Evolutionary conservation across 2,329 filamentous ascomycete species (phyloP).

Genomic region (Penicillium expansum): DNA sequence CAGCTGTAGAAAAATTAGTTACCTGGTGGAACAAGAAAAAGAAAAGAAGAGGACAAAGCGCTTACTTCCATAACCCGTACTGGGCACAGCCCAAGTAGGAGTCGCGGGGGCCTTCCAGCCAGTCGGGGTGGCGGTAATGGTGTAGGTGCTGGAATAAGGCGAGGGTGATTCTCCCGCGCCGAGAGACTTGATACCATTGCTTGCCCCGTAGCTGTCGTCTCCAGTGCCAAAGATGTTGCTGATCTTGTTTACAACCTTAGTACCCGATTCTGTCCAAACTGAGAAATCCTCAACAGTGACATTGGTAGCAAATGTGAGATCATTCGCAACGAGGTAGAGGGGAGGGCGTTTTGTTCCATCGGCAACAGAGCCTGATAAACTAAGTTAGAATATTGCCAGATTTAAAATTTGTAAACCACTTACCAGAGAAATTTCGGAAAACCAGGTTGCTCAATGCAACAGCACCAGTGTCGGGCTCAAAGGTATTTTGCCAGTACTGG

Average conservation of each 20-base stretch:
- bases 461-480: conserved; percentile 24
- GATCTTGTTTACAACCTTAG: conserved; percentile 32
- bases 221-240: conserved; percentile 37
- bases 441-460: conserved; percentile 24
- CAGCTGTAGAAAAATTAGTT: not conserved
- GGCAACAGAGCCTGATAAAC: conserved; percentile 28
- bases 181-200: not conserved
- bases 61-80: conserved; percentile 34
- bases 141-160: conserved; percentile 21
- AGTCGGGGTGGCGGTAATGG: conserved; percentile 31
- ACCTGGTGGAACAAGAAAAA: not conserved
- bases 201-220: conserved; percentile 25
- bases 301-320: conserved; percentile 32
- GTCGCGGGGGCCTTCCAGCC: conserved; percentile 26
- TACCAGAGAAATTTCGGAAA: conserved; percentile 27
- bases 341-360: conserved; percentile 30
- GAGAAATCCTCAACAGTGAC: conserved; percentile 35
- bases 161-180: not conserved
- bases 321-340: conserved; percentile 33
- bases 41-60: not conserved
- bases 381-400: not conserved
- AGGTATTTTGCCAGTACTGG: conserved; percentile 29
- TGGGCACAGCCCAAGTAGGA: conserved; percentile 33
- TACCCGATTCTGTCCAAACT: conserved; percentile 33
- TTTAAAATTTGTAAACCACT: not conserved